Conservation (phyloP, 345 rosid genomes). For the Salix koriyanagi region DNA sequence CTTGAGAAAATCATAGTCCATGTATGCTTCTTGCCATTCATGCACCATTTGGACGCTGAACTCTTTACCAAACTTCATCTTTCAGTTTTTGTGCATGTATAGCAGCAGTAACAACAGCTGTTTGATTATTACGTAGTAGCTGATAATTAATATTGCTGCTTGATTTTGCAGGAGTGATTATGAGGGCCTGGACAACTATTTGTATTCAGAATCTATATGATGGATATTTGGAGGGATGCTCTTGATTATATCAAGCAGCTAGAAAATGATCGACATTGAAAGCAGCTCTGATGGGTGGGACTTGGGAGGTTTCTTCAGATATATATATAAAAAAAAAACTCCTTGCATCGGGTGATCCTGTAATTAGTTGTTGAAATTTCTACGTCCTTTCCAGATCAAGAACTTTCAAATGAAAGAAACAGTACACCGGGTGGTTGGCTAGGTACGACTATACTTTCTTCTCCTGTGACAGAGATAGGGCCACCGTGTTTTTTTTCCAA, state of each 20-base stretch:
- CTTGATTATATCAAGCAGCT: no score
- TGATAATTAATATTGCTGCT: neutral
- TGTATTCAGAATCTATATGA: neutral
- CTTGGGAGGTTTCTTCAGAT: no score
- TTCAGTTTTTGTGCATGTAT: neutral
- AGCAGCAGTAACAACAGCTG: neutral
- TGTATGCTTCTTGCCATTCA: conserved; percentile 72
- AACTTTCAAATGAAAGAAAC: no score
- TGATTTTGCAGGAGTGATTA: neutral
- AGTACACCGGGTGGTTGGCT: no score
- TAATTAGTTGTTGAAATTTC: no score
- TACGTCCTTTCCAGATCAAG: no score
- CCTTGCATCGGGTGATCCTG: no score
- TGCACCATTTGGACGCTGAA: conserved; percentile 64
- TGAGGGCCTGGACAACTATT: neutral
- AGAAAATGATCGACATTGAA: neutral
- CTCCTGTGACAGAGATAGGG: no score
- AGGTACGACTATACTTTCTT: no score
- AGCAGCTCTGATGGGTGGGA: no score
- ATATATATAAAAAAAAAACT: no score
- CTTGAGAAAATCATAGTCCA: conserved; percentile 55
- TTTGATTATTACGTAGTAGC: neutral
- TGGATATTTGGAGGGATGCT: neutral
- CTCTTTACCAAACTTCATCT: conserved; percentile 78
- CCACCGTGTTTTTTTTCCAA: no score